phyloP scores from a whole-genome alignment of 208 protist genomes.

The Leishmania amazonensis region DNA sequence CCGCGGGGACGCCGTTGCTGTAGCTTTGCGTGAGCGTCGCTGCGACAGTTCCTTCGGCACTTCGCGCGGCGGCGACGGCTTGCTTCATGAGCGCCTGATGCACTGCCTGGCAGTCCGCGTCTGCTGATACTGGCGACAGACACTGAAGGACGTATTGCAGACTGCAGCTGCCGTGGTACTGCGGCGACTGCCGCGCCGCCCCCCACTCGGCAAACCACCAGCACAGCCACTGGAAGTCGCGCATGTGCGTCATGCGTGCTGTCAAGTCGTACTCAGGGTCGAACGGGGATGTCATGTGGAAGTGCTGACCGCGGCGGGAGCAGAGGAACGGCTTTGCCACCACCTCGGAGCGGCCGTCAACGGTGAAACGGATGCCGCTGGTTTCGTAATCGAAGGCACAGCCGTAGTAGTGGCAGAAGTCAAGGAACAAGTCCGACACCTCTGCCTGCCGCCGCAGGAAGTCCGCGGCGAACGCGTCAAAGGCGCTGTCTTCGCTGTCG shows the following conservation, averaged over 20 bases:
- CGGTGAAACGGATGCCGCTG: slow-evolving; percentile 64
- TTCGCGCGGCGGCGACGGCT: slow-evolving; percentile 4
- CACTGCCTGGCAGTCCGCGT: slow-evolving; percentile 55
- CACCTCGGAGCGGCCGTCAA: slow-evolving; percentile 57
- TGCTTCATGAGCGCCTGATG: slow-evolving; percentile 44
- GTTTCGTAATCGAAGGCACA: slow-evolving; percentile 84
- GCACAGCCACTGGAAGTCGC: slow-evolving; percentile 80
- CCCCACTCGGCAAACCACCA: slow-evolving; percentile 66
- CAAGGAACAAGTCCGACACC: slow-evolving; percentile 63
- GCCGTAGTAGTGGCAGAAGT: slow-evolving; percentile 89
- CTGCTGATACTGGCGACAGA: slow-evolving; percentile 55
- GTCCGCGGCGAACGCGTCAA: slow-evolving; percentile 32
- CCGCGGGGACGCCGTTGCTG: neutral
- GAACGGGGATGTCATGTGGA: slow-evolving; percentile 86
- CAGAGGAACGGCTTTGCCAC: slow-evolving; percentile 75
- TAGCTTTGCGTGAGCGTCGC: neutral
- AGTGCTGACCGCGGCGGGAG: slow-evolving; percentile 72
- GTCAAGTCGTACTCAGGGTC: slow-evolving; percentile 86
- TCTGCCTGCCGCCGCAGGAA: slow-evolving; percentile 44
- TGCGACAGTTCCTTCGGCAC: neutral
- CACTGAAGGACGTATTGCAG: slow-evolving; percentile 72
- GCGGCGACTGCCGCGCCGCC: slow-evolving; percentile 31
- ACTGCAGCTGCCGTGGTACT: slow-evolving; percentile 49
- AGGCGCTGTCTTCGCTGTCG: slow-evolving; percentile 1
- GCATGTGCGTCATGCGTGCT: slow-evolving; percentile 79